These are phyloP conservation scores for Fusarium nodosum DNA, from an alignment of 2,329 filamentous ascomycete species.

Conservation along the genomic window DNA sequence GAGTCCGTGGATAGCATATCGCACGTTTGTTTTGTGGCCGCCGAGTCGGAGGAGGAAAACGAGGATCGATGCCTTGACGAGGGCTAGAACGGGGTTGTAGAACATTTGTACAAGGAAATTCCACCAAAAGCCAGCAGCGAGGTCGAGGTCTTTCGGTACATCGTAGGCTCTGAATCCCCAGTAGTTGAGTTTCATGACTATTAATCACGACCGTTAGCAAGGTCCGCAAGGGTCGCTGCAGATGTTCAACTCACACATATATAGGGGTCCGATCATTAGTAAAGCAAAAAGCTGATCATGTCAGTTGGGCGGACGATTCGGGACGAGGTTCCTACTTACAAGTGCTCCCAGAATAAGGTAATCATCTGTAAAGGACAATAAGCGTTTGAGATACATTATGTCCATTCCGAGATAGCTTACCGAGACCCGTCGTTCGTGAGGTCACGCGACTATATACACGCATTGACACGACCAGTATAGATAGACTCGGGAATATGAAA, in stretches of 20 bases:
- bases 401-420: slow-evolving; percentile 2
- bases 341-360: slow-evolving; percentile 33
- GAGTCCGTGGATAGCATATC: slow-evolving; percentile 29
- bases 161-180: slow-evolving; percentile 48
- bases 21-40: slow-evolving; percentile 53
- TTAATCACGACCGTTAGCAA: fast-evolving
- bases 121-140: slow-evolving; percentile 49
- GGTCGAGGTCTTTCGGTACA: slow-evolving; percentile 42
- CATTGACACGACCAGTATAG: slow-evolving; percentile 47
- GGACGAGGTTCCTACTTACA: not conserved
- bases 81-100: slow-evolving; percentile 61
- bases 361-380: slow-evolving; percentile 21
- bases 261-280: slow-evolving; percentile 36
- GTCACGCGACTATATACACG: slow-evolving; percentile 50
- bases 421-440: slow-evolving; percentile 48
- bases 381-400: not conserved
- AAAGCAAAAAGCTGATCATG: slow-evolving; percentile 30
- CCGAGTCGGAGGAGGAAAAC: slow-evolving; percentile 61
- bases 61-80: slow-evolving; percentile 61
- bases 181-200: slow-evolving; percentile 53
- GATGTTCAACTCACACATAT: slow-evolving; percentile 28
- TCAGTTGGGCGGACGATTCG: not conserved
- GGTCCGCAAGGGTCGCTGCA: fast-evolving
- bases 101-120: slow-evolving; percentile 58
- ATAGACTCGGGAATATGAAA: slow-evolving; percentile 53